Percentiles rank a stretch among this genome's conserved stretches.
These are phyloP conservation scores for Beauveria medogensis DNA, from an alignment of 2,329 filamentous ascomycete species.

Conservation along the genomic window DNA sequence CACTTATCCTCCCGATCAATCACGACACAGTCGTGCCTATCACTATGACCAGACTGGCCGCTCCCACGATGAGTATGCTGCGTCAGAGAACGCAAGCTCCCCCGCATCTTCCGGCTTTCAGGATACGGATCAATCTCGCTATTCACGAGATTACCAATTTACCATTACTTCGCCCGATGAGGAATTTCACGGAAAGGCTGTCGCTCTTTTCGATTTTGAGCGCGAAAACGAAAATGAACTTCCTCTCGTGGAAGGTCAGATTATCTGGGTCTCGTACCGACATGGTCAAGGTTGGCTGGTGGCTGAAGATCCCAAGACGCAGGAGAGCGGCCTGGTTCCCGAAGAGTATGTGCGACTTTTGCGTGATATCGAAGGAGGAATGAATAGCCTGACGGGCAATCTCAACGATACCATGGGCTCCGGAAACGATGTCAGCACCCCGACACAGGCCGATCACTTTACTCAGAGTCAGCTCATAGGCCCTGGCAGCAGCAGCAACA, in stretches of 20 bases:
- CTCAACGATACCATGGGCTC: conserved; percentile 42
- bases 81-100: conserved; percentile 51
- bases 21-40: conserved; percentile 45
- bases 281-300: conserved; percentile 97
- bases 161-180: conserved; percentile 93
- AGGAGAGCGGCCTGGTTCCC: conserved; percentile 87
- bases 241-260: conserved; percentile 84
- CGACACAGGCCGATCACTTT: conserved; percentile 51
- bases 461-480: conserved; percentile 39
- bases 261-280: conserved; percentile 92
- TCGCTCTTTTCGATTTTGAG: conserved; percentile 90
- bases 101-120: conserved; percentile 50
- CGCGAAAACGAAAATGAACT: conserved; percentile 96
- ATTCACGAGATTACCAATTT: conserved; percentile 88
- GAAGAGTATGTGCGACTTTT: conserved; percentile 93
- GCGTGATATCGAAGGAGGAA: conserved; percentile 85
- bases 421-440: conserved; percentile 51
- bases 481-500: conserved; percentile 27
- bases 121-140: conserved; percentile 65
- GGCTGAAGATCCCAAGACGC: conserved; percentile 89
- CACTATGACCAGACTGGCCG: conserved; percentile 34
- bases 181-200: conserved; percentile 94
- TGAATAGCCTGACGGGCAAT: conserved; percentile 59
- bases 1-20: conserved; percentile 63
- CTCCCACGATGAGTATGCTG: conserved; percentile 45